These are phyloP conservation scores for Cyclocybe cylindracea DNA, from an alignment of 768 basidiomycete genomes.

Conservation along the genomic window DNA sequence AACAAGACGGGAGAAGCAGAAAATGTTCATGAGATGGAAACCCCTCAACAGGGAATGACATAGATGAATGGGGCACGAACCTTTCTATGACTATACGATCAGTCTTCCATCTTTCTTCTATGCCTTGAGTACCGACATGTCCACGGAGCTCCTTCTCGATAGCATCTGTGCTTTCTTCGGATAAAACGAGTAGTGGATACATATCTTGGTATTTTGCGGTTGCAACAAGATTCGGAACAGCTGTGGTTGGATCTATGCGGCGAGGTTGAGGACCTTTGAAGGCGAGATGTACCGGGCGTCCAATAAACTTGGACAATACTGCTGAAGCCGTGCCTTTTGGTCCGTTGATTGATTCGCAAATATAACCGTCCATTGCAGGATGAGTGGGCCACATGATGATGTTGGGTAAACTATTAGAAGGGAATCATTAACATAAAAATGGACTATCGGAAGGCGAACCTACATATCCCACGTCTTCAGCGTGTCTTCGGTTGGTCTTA, in stretches of 20 bases:
- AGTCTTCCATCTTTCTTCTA: conserved; percentile 52
- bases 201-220: conserved; percentile 67
- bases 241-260: conserved; percentile 45
- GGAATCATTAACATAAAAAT: background rate
- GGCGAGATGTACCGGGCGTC: conserved; percentile 59
- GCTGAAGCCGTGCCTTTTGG: conserved; percentile 46
- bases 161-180: conserved; percentile 61
- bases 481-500: conserved; percentile 50
- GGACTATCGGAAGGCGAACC: conserved; percentile 18
- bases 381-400: conserved; percentile 49
- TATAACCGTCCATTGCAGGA: conserved; percentile 61
- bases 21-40: background rate
- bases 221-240: conserved; percentile 60
- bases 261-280: conserved; percentile 67
- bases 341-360: conserved; percentile 47
- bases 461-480: conserved; percentile 60
- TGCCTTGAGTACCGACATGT: conserved; percentile 49
- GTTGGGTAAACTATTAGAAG: conserved; percentile 48
- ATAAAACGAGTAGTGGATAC: conserved; percentile 68
- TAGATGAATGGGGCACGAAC: conserved; percentile 32
- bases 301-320: conserved; percentile 63
- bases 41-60: conserved; percentile 1
- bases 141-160: conserved; percentile 49
- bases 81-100: conserved; percentile 58
- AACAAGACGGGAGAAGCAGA: background rate